Evolutionary conservation across 148 eudicot species (phyloP), one percentile per base, ranked within the genome.

Genomic region (Euryodendron excelsum): DNA sequence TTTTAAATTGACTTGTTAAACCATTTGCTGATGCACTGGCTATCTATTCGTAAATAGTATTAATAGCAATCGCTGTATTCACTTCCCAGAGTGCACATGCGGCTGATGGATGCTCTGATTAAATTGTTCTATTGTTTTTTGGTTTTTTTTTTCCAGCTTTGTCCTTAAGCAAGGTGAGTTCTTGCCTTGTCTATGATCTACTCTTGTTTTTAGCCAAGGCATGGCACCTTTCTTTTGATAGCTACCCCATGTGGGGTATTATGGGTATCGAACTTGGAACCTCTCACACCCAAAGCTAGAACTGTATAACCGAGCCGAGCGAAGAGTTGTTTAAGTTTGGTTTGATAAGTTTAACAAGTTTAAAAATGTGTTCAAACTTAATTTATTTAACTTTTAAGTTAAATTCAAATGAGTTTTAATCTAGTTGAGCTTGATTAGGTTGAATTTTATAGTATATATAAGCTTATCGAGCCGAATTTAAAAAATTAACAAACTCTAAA

Each of bases 221-320:
- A 30, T 62, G 37, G 69, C 75, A 13, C 18, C 21, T 13, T 36
- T 10, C 0, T 23, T 39, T 33, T 45, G 7, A 21, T 20, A 39
- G 50, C n/a, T n/a, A n/a, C n/a, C n/a, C n/a, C n/a, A n/a, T n/a
- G n/a, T n/a, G n/a, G n/a, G n/a, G n/a, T n/a, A n/a, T 50, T 50
- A 1, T 15, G 87, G 78, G 87, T 84, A 84, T 87, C 80, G 88
- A 85, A 85, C 88, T 81, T 88, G 81, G 88, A 84, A 84, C 87
- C 87, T 85, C 86, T 83, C 85, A 87, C 88, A 88, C 90, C 90
- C 86, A 78, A 85, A 85, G 87, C 87, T 84, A 83, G 85, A 85
- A 85, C 44, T 39, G n/a, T n/a, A n/a, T n/a, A n/a, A n/a, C n/a
- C n/a, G n/a, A n/a, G n/a, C n/a, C n/a, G n/a, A n/a, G n/a, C n/a